Conservation (phyloP, 768 basidiomycete genomes). For the Collybia sordida region DNA sequence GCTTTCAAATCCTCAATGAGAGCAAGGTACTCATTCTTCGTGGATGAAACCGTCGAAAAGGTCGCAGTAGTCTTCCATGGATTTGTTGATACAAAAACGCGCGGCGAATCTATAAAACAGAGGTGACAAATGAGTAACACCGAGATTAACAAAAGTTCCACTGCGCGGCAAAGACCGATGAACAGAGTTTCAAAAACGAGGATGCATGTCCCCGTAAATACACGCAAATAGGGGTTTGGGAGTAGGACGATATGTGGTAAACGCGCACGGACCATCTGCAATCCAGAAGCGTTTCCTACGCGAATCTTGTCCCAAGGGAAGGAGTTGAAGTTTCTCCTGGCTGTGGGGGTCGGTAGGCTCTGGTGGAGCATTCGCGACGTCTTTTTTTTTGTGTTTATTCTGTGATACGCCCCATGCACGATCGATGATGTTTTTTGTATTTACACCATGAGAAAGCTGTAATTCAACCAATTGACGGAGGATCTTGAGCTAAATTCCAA, state of each 20-base stretch:
- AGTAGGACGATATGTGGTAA: slow-evolving; percentile 23
- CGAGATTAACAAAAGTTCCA: slow-evolving; percentile 21
- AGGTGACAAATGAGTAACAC: slow-evolving; percentile 23
- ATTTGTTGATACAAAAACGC: slow-evolving; percentile 82
- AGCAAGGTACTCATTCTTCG: slow-evolving; percentile 70
- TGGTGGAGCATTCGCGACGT: slow-evolving; percentile 53
- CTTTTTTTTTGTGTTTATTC: slow-evolving; percentile 83
- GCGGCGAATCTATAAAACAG: slow-evolving; percentile 69
- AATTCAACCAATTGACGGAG: slow-evolving; percentile 84
- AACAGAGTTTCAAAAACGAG: slow-evolving; percentile 42
- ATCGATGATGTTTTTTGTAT: slow-evolving; percentile 74
- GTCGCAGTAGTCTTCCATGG: slow-evolving; percentile 88
- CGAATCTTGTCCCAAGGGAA: slow-evolving; percentile 77
- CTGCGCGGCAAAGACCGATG: slow-evolving; percentile 34
- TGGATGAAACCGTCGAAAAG: slow-evolving; percentile 69
- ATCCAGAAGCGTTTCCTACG: slow-evolving; percentile 83
- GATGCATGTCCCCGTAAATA: slow-evolving; percentile 60
- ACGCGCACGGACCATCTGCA: slow-evolving; percentile 80
- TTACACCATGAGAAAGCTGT: slow-evolving; percentile 67
- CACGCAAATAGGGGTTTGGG: slow-evolving; percentile 58
- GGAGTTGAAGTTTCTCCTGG: slow-evolving; percentile 60
- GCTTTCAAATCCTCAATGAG: slow-evolving; percentile 62
- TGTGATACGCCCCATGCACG: slow-evolving; percentile 85
- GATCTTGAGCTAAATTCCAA: slow-evolving; percentile 63
- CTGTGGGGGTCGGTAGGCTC: slow-evolving; percentile 63